Percentiles rank a stretch among this genome's conserved stretches.
Evolutionary conservation across 148 eudicot species (phyloP).

Genomic region (Nyssa sinensis): DNA sequence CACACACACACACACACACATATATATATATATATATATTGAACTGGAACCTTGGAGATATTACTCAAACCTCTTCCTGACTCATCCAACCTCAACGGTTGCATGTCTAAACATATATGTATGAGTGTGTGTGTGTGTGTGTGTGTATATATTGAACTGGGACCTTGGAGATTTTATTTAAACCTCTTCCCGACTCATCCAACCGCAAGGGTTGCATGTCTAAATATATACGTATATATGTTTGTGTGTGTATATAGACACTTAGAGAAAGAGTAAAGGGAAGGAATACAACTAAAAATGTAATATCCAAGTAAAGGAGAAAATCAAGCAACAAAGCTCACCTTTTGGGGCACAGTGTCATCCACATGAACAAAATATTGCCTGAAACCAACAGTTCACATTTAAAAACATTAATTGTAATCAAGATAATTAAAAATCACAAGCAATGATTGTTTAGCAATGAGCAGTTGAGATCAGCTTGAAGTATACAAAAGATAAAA

Average conservation of each 20-base stretch:
- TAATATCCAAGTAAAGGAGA: not conserved
- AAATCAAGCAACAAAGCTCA: slow-evolving; percentile 18
- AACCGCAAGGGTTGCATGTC: too few relatives aligned
- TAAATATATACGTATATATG: too few relatives aligned
- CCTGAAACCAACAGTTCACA: slow-evolving; percentile 47
- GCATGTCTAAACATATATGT: too few relatives aligned
- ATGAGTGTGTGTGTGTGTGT: too few relatives aligned
- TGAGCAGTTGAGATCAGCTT: not conserved
- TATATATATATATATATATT: too few relatives aligned
- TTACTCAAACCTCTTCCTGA: too few relatives aligned
- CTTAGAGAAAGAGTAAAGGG: not conserved
- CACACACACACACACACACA: not conserved
- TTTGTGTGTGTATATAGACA: too few relatives aligned
- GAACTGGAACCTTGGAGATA: too few relatives aligned
- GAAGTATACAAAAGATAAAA: slow-evolving; percentile 3
- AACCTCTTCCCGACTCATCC: too few relatives aligned
- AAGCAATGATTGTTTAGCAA: not conserved
- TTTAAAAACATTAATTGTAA: slow-evolving; percentile 3
- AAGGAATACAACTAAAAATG: not conserved
- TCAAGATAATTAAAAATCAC: not conserved
- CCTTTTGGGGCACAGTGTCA: slow-evolving; percentile 86
- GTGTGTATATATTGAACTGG: too few relatives aligned
- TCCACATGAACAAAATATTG: slow-evolving; percentile 83
- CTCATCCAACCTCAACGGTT: too few relatives aligned
- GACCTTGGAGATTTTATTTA: too few relatives aligned